Base-by-base conservation (phyloP, 345 rosid species). In the Brassica rapa region DNA sequence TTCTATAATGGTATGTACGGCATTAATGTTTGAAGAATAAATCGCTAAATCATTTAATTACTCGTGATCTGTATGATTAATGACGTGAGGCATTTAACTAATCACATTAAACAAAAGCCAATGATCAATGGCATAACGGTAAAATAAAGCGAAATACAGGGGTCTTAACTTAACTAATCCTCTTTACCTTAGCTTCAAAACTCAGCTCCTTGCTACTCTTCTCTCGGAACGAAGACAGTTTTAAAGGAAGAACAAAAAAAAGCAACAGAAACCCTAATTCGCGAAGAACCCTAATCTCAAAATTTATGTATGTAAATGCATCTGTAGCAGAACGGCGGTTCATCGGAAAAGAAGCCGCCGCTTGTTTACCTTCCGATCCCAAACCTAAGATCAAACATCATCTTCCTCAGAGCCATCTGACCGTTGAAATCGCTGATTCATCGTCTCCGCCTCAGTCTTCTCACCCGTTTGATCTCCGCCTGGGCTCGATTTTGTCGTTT, bases 391-490 rank as follows among this genome's bases (percentile, higher is more conserved):
- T 77, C 64, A 73, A 73, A 24, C 79, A 80, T 70, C 83, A 80
- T 62, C 79, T 43, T 70, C 80, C 83, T 72, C 64, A 71, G 63
- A 64, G 80, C 41, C 83, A 82, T 43, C 87, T 90, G 24, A 79
- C 80, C 60, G 74, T 84, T 70, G 90, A 85, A 83, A 80, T 84
- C 87, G 81, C 86, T 59, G 67, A 76, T 66, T 59, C 82, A 23
- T 49, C 85, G 15, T 80, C 83, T 78, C 75, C 72, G 56, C 71
- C 71, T 66, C 92, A 80, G 37, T 24, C 84, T 30, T 35, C 78
- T 74, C 23, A 68, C 70, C 80, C 81, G 51, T 71, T 83, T n/a
- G 70, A 74, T 83, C 82, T 79, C 78, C 64, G 81, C 66, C 53
- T 63, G 19, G 73, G 63, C 21, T 56, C 82, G 41, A 62, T 70